Evolutionary conservation across 768 basidiomycete genomes (phyloP), one percentile per base, ranked within the genome.

Genomic region (Rhizopogon vinicolor): DNA sequence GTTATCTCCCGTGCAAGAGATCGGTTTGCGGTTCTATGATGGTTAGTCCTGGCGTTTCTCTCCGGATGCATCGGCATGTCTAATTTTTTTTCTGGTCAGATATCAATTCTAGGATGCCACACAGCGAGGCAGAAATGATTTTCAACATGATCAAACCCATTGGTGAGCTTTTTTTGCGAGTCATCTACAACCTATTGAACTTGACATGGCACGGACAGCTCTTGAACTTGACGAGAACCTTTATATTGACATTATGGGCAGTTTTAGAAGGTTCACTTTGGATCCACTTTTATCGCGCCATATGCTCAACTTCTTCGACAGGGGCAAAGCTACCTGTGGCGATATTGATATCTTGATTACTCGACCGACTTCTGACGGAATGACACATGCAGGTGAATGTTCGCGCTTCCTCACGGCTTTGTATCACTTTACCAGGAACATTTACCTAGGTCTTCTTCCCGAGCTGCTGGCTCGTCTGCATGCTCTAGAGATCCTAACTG

Each of bases 281-380:
- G 22, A 57, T 41, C 7, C 22, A 41, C n/a, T 48, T 2, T 25
- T 53, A 14, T 9, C n/a, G 4, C 25, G 31, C 22, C 13, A 19
- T 19, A 12, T 6, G 1, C 18, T 63, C 16, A 56, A 28, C 5
- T 4, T 29, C 1, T 41, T 35, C 44, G 41, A 44, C 41, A 91
- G 93, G 56, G 91, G 93, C 5, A 88, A 89, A 67, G 72, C 78
- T 1, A 84, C 85, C 52, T 94, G 91, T 54, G 95, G 95, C 2
- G 95, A 97, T 66, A 91, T 98, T 55, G 94, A 98, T 67, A 84
- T 97, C 45, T 68, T 97, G 54, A 85, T 98, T 58, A 92, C 91
- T 2, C 83, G 93, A 5, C 78, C 83, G 19, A 77, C 82, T 1
- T 69, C 76, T 2, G 92, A 95, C 60, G 91, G 90, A 0, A 77